Conservation (phyloP, 2,329 filamentous ascomycete species). For the Elsinoe necatrix region DNA sequence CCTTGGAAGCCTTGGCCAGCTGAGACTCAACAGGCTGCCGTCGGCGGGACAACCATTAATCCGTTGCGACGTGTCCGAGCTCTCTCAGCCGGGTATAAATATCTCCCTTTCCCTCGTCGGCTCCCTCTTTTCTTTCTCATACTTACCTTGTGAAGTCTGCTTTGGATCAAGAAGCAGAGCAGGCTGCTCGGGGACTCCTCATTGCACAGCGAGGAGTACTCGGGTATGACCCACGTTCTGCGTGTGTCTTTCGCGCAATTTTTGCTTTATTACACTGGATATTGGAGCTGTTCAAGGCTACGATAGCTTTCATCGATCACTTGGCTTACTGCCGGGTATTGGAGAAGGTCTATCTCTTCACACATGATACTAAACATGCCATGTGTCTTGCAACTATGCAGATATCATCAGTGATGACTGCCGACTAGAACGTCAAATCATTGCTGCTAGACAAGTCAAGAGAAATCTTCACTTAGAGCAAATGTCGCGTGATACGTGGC, state of each 20-base stretch:
- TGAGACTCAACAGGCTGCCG: background rate
- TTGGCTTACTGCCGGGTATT: background rate
- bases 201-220: background rate
- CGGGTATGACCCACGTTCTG: background rate
- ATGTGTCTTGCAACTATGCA: no score
- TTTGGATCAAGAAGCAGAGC: conserved; percentile 1
- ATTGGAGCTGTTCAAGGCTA: background rate
- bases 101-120: background rate
- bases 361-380: no score
- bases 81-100: background rate
- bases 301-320: background rate
- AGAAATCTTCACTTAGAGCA: no score
- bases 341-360: background rate
- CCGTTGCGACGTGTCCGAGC: background rate
- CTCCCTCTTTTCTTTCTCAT: background rate
- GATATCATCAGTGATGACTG: no score
- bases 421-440: no score
- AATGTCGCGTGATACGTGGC: no score
- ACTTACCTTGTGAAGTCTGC: conserved; percentile 1
- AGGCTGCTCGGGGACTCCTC: background rate
- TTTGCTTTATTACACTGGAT: conserved; percentile 1
- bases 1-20: background rate
- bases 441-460: no score
- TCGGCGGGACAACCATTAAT: background rate
- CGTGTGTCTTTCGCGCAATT: background rate